Conservation (phyloP, 176 grass and related monocot genomes). For the Triticum dicoccoides region DNA sequence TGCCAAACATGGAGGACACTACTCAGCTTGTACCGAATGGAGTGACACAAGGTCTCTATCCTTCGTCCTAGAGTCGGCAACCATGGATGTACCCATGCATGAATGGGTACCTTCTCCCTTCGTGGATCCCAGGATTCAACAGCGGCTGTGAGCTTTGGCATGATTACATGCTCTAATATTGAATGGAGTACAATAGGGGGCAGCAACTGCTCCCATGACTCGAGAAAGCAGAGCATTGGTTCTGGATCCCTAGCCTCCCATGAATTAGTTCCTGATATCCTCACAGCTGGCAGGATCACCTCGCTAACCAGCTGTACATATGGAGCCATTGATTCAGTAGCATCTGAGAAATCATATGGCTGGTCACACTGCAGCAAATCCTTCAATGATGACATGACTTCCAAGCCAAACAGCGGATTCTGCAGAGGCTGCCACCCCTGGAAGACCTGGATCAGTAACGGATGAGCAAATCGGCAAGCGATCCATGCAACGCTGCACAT, state of each 20-base stretch:
- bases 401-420: slow-evolving; percentile 66
- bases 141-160: slow-evolving; percentile 77
- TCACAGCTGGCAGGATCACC: slow-evolving; percentile 73
- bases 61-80: slow-evolving; percentile 61
- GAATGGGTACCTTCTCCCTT: slow-evolving; percentile 62
- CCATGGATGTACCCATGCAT: slow-evolving; percentile 87
- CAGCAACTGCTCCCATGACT: slow-evolving; percentile 64
- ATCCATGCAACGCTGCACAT: slow-evolving; percentile 71
- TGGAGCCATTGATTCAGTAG: slow-evolving; percentile 46
- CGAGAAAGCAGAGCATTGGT: slow-evolving; percentile 79
- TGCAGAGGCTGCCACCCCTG: slow-evolving; percentile 83
- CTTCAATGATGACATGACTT: slow-evolving; percentile 60
- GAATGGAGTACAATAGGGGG: slow-evolving; percentile 65
- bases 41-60: slow-evolving; percentile 60
- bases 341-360: slow-evolving; percentile 65
- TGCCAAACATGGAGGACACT: slow-evolving; percentile 81
- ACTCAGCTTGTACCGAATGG: slow-evolving; percentile 83
- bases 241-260: slow-evolving; percentile 86
- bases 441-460: slow-evolving; percentile 58
- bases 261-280: slow-evolving; percentile 73
- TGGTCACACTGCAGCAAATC: slow-evolving; percentile 75
- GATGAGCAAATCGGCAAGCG: slow-evolving; percentile 66
- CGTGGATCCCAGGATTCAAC: slow-evolving; percentile 88
- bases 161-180: slow-evolving; percentile 72
- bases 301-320: slow-evolving; percentile 77